Percentiles rank a stretch among this genome's conserved stretches.
Evolutionary conservation across 2,329 filamentous ascomycete genomes (phyloP).

Genomic region (Ophiostoma triangulosporum): DNA sequence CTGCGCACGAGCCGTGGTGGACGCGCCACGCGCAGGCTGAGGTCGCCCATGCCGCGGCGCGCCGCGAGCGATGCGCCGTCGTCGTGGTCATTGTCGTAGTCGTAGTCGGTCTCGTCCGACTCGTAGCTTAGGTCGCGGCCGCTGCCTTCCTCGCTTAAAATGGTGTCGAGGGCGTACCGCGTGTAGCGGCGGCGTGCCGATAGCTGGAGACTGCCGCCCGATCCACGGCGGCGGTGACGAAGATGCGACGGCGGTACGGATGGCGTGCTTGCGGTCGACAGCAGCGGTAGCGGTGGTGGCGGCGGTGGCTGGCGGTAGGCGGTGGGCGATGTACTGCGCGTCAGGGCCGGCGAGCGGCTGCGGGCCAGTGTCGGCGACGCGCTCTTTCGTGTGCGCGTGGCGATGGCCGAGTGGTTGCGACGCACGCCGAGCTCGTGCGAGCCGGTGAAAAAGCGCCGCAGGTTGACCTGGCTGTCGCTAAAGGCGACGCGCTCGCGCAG

Average conservation of each 20-base stretch:
- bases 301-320: conserved; percentile 9
- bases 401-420: background rate
- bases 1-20: background rate
- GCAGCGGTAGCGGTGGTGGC: conserved; percentile 6
- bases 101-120: conserved; percentile 19
- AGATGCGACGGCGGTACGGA: conserved; percentile 7
- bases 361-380: background rate
- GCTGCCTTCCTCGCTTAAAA: conserved; percentile 22
- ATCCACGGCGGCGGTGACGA: conserved; percentile 26
- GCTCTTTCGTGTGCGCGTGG: background rate
- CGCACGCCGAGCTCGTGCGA: conserved; percentile 19
- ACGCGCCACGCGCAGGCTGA: conserved; percentile 2
- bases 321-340: conserved; percentile 1
- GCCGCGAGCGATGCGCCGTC: conserved; percentile 4
- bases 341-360: conserved; percentile 1
- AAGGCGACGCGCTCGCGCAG: conserved; percentile 57
- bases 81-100: background rate
- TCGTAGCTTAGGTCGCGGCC: conserved; percentile 13
- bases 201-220: conserved; percentile 34
- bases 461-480: conserved; percentile 48
- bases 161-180: conserved; percentile 21
- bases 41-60: conserved; percentile 9
- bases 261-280: background rate
- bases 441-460: conserved; percentile 32
- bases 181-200: conserved; percentile 22